Conservation (phyloP, 2,329 filamentous ascomycete species). For the Trichophyton equinum region DNA sequence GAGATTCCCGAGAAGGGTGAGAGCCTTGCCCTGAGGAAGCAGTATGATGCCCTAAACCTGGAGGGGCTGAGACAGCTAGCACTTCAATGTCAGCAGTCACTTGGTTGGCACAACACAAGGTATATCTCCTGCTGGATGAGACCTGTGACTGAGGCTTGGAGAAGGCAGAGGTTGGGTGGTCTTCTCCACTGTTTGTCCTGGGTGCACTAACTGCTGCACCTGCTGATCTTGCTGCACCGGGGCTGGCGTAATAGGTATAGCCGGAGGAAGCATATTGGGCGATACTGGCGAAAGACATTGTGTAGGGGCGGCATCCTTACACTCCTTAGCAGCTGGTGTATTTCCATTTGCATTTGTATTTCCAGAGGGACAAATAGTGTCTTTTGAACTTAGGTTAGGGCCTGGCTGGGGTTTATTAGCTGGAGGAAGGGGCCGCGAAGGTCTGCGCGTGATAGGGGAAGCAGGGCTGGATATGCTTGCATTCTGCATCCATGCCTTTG, state of each 20-base stretch:
- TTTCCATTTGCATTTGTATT: background rate
- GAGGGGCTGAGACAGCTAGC: background rate
- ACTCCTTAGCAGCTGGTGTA: background rate
- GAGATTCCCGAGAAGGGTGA: background rate
- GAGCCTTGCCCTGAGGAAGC: background rate
- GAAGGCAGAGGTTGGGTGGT: conserved; percentile 3
- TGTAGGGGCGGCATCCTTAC: background rate
- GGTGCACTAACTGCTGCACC: background rate
- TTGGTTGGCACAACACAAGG: background rate
- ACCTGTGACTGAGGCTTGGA: conserved; percentile 3
- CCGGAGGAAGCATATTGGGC: background rate
- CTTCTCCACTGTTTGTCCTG: background rate
- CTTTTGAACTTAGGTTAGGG: background rate
- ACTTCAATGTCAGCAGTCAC: background rate
- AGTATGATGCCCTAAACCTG: background rate
- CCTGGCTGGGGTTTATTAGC: background rate
- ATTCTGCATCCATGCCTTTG: conserved; percentile 29
- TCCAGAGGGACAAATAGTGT: background rate
- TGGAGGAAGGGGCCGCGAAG: background rate
- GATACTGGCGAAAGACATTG: background rate
- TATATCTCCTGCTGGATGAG: background rate
- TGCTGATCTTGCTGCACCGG: background rate
- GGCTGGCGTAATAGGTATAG: background rate
- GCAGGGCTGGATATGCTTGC: background rate
- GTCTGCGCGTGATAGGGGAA: background rate